These are phyloP conservation scores for Vaccinium myrtillus DNA, from an alignment of 148 eudicot genomes.

Conservation along the genomic window DNA sequence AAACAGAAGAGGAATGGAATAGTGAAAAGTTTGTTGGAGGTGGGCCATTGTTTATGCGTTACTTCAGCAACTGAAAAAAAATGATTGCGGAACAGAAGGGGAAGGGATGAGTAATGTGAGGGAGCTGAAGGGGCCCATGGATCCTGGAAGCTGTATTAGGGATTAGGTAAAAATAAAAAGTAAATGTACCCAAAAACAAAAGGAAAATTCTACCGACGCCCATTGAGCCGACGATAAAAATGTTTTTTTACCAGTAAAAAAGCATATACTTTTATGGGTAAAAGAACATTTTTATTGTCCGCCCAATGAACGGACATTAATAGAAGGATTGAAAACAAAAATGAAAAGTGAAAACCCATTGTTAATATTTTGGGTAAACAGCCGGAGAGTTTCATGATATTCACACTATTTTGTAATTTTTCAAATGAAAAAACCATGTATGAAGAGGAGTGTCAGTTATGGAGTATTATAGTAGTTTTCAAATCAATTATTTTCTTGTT, in stretches of 20 bases:
- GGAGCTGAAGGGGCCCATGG: not conserved
- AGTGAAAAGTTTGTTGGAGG: conserved; percentile 8
- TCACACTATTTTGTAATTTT: not conserved
- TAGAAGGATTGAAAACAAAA: too few relatives aligned
- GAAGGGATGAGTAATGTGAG: conserved; percentile 6
- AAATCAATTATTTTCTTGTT: too few relatives aligned
- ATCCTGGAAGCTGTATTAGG: not conserved
- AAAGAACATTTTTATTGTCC: too few relatives aligned
- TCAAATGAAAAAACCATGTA: not conserved
- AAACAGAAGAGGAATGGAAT: not conserved
- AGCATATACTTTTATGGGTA: too few relatives aligned
- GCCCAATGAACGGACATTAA: too few relatives aligned
- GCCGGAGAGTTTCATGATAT: not conserved
- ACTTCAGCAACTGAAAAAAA: conserved; percentile 23
- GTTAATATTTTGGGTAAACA: not conserved
- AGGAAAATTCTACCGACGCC: too few relatives aligned
- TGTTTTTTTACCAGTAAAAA: too few relatives aligned
- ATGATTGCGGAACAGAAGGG: conserved; percentile 19
- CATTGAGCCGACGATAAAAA: too few relatives aligned
- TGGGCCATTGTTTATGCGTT: conserved; percentile 26
- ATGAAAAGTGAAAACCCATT: not conserved
- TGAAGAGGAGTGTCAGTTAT: not conserved
- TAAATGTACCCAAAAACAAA: too few relatives aligned
- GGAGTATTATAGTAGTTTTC: not conserved
- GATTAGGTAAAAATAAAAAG: not conserved